phyloP scores from a whole-genome alignment of 306 rosid species.

The Pterocarpus santalinus region DNA sequence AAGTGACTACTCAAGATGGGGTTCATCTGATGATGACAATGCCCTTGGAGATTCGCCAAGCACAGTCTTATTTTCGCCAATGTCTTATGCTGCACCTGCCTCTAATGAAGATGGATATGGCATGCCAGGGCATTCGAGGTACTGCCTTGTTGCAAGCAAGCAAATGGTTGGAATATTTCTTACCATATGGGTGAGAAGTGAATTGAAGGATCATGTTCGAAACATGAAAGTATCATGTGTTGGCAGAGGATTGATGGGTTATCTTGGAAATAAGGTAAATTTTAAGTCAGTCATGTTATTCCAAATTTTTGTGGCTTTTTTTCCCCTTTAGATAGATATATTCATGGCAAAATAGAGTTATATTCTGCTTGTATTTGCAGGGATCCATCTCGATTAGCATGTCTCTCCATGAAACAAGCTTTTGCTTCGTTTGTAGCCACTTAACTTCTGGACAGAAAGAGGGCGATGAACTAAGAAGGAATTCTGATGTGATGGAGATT shows the following conservation, averaged over 20 bases:
- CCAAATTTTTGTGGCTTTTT: background rate
- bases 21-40: constrained; percentile 96
- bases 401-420: constrained; percentile 94
- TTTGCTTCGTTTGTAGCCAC: constrained; percentile 96
- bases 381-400: constrained; percentile 98
- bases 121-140: constrained; percentile 80
- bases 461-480: constrained; percentile 96
- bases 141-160: constrained; percentile 94
- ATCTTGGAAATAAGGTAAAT: constrained; percentile 97
- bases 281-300: constrained; percentile 14
- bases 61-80: constrained; percentile 81
- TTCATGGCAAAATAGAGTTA: background rate
- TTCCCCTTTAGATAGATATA: no score
- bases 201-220: constrained; percentile 81
- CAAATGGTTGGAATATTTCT: constrained; percentile 99
- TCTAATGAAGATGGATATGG: constrained; percentile 76
- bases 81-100: constrained; percentile 76
- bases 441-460: constrained; percentile 97
- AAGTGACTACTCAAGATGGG: constrained; percentile 95
- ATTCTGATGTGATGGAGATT: constrained; percentile 93
- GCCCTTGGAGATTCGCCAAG: constrained; percentile 94
- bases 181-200: constrained; percentile 95
- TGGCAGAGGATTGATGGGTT: constrained; percentile 99
- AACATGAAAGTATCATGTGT: constrained; percentile 97
- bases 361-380: constrained; percentile 62